Conservation (phyloP, 148 eudicot genomes). For the Rhododendron ovatum region DNA sequence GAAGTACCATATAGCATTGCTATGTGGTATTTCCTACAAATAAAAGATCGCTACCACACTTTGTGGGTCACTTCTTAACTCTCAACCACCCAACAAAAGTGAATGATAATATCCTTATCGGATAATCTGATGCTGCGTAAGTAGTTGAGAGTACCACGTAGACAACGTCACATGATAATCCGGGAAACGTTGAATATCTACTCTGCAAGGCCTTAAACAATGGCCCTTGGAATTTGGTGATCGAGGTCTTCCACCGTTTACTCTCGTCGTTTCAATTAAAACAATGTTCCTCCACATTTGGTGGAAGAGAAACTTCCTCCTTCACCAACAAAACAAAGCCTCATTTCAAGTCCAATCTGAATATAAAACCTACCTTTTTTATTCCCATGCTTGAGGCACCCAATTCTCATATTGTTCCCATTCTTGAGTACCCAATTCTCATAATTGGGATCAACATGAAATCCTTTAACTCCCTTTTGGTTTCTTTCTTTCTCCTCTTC, state of each 20-base stretch:
- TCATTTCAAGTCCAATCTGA: neutral
- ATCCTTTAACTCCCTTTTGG: slow-evolving; percentile 5
- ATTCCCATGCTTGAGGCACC: neutral
- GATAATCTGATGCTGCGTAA: too few relatives aligned
- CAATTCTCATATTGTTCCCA: neutral
- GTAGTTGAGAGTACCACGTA: neutral
- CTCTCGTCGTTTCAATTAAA: neutral
- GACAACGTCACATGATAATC: neutral
- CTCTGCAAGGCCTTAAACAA: neutral
- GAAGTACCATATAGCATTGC: too few relatives aligned
- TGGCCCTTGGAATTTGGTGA: neutral
- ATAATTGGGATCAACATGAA: neutral
- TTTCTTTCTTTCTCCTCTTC: slow-evolving; percentile 19
- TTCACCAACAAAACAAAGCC: neutral
- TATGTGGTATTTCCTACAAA: too few relatives aligned
- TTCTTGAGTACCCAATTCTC: neutral
- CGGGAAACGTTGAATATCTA: too few relatives aligned
- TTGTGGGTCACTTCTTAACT: too few relatives aligned
- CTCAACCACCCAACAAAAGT: too few relatives aligned
- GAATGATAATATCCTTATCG: too few relatives aligned
- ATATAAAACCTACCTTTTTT: neutral
- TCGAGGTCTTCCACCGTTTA: neutral
- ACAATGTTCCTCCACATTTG: slow-evolving; percentile 3
- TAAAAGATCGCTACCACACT: too few relatives aligned
- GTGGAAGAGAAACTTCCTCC: neutral